Evolutionary conservation across 257 asterid genomes (phyloP).

Genomic region (Ilex aquifolium): DNA sequence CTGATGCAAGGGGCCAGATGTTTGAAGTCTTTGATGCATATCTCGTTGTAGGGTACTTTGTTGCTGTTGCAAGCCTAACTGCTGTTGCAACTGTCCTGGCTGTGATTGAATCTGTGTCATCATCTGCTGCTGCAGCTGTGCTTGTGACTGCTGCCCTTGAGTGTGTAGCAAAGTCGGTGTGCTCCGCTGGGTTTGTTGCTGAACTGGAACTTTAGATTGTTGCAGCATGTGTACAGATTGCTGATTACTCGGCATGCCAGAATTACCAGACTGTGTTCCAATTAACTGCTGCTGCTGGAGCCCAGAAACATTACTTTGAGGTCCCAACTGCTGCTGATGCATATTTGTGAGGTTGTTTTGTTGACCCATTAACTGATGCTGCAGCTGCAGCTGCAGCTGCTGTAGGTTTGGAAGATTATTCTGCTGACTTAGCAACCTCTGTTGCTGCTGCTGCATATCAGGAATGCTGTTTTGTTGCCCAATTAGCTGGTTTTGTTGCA

Average conservation of each 20-base stretch:
- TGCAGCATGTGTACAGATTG: conserved; percentile 66
- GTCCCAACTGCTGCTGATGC: conserved; percentile 72
- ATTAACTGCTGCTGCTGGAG: conserved; percentile 78
- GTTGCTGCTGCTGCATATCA: conserved; percentile 58
- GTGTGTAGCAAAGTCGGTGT: conserved; percentile 50
- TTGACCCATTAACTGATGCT: conserved; percentile 63
- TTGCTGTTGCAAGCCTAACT: conserved; percentile 71
- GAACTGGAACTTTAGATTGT: conserved; percentile 62
- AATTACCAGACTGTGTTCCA: conserved; percentile 67
- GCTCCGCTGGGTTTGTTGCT: conserved; percentile 77
- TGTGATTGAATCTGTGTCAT: conserved; percentile 85
- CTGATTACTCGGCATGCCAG: conserved; percentile 61
- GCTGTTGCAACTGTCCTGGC: conserved; percentile 74
- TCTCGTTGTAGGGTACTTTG: conserved; percentile 58
- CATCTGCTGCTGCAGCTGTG: conserved; percentile 81
- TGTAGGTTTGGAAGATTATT: conserved; percentile 56
- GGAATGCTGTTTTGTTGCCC: conserved; percentile 63
- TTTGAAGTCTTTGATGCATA: conserved; percentile 76
- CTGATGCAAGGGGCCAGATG: conserved; percentile 74
- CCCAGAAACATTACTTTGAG: conserved; percentile 66
- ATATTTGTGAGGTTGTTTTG: conserved; percentile 61
- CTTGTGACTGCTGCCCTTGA: conserved; percentile 70
- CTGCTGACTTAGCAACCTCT: conserved; percentile 79
- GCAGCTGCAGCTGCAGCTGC: conserved; percentile 56
- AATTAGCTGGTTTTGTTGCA: conserved; percentile 73